A percentile compares a stretch with the other conserved stretches of the same genome.
Conservation (phyloP, 2,329 filamentous ascomycete species). For the Alternaria triticimaculans region DNA sequence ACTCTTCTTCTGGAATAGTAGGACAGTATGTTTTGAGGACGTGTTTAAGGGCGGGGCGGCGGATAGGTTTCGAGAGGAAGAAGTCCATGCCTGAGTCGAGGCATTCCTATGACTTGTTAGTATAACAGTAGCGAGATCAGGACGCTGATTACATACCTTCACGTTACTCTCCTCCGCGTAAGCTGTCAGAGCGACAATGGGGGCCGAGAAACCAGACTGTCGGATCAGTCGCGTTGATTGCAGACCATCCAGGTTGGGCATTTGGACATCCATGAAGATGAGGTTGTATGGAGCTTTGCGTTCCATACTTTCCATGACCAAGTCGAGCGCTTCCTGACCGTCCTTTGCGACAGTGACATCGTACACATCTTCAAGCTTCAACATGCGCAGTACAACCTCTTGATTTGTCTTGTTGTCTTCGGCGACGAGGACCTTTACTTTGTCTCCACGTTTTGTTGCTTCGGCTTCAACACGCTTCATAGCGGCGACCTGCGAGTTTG, state of each 20-base stretch:
- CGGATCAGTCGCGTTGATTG: conserved; percentile 86
- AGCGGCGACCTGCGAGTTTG: conserved; percentile 68
- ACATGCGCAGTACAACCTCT: conserved; percentile 64
- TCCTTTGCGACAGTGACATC: conserved; percentile 84
- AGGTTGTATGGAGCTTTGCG: conserved; percentile 76
- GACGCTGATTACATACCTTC: conserved; percentile 64
- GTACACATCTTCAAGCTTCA: conserved; percentile 79
- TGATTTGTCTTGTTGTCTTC: conserved; percentile 70
- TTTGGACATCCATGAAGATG: conserved; percentile 95
- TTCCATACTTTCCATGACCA: conserved; percentile 83
- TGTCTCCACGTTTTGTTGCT: conserved; percentile 61
- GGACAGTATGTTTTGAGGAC: conserved; percentile 82
- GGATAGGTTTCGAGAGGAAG: conserved; percentile 78
- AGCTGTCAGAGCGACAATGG: conserved; percentile 89
- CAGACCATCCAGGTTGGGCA: conserved; percentile 91
- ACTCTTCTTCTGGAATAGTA: conserved; percentile 75
- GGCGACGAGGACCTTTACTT: conserved; percentile 82
- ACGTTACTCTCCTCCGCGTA: conserved; percentile 91
- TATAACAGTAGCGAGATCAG: background rate
- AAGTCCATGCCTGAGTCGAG: conserved; percentile 92
- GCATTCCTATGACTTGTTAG: conserved; percentile 50
- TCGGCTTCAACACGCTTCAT: conserved; percentile 71
- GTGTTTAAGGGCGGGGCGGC: conserved; percentile 83
- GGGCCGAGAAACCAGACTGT: conserved; percentile 82
- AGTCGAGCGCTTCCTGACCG: conserved; percentile 81